Conservation (phyloP, 2,329 filamentous ascomycete species). For the Colletotrichum tamarilloi region DNA sequence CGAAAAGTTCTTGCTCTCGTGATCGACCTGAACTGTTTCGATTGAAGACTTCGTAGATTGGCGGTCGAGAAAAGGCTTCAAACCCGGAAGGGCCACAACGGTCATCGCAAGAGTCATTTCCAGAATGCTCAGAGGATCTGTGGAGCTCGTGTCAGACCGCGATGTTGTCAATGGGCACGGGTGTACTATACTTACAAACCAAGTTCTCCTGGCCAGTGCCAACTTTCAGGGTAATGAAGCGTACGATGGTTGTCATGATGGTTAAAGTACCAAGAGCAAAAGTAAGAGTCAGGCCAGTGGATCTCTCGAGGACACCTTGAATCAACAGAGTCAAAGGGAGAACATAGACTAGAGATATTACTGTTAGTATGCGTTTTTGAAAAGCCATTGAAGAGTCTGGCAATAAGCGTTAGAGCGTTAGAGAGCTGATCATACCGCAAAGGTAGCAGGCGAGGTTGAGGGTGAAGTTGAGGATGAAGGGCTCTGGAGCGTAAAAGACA, state of each 20-base stretch:
- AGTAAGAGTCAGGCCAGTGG: conserved; percentile 39
- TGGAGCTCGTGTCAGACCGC: background rate
- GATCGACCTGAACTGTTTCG: conserved; percentile 20
- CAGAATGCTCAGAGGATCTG: conserved; percentile 39
- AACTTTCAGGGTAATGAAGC: conserved; percentile 40
- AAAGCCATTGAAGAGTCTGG: no score
- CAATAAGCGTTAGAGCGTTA: no score
- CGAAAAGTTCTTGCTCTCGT: conserved; percentile 24
- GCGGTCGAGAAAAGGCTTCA: conserved; percentile 39
- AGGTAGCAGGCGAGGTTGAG: conserved; percentile 48
- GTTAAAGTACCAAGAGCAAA: conserved; percentile 42
- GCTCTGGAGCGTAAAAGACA: conserved; percentile 47
- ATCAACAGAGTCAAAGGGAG: conserved; percentile 44
- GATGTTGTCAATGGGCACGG: background rate
- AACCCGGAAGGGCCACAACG: conserved; percentile 39
- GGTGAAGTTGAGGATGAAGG: conserved; percentile 49
- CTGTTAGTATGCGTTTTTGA: conserved; percentile 13
- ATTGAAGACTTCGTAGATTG: conserved; percentile 20
- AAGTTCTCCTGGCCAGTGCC: conserved; percentile 42
- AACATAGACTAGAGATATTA: conserved; percentile 40
- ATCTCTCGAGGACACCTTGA: conserved; percentile 39
- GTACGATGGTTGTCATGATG: conserved; percentile 40
- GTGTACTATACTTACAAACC: conserved; percentile 38
- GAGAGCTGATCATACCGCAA: conserved; percentile 38
- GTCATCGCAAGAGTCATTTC: conserved; percentile 40